A percentile compares a stretch with the other conserved stretches of the same genome.
phyloP scores from a whole-genome alignment of 352 stramenopile species.

The Phytophthora pisi region DNA sequence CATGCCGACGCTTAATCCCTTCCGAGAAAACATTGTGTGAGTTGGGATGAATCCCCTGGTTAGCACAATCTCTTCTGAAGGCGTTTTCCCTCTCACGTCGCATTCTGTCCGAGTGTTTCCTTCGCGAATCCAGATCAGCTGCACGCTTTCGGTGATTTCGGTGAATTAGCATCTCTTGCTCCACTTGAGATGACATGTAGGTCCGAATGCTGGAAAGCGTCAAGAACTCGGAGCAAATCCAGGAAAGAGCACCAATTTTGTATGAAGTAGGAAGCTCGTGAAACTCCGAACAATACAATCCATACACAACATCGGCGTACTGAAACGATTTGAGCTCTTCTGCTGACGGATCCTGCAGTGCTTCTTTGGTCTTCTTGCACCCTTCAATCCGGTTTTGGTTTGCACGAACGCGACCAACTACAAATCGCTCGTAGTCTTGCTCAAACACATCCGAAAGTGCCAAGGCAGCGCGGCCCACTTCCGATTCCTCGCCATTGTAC shows the following conservation, averaged over 20 bases:
- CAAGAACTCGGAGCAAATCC: constrained; percentile 72
- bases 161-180: constrained; percentile 62
- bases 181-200: constrained; percentile 62
- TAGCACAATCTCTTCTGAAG: constrained; percentile 64
- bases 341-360: constrained; percentile 27
- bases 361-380: constrained; percentile 48
- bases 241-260: constrained; percentile 69
- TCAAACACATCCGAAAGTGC: constrained; percentile 83
- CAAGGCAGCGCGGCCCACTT: constrained; percentile 70
- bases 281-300: constrained; percentile 74
- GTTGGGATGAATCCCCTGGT: constrained; percentile 68
- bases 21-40: constrained; percentile 72
- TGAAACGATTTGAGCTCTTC: constrained; percentile 39
- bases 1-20: constrained; percentile 61
- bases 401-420: constrained; percentile 58
- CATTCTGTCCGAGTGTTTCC: constrained; percentile 54
- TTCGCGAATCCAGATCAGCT: constrained; percentile 57
- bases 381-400: constrained; percentile 66
- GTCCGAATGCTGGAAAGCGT: constrained; percentile 59
- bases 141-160: constrained; percentile 58
- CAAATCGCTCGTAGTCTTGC: constrained; percentile 81
- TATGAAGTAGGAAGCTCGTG: constrained; percentile 65
- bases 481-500: constrained; percentile 84
- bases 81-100: constrained; percentile 63
- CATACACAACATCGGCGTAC: constrained; percentile 70